Evolutionary conservation across 1,284 basidiomycete genomes (phyloP).

Genomic region (Ceratobasidium sp.): DNA sequence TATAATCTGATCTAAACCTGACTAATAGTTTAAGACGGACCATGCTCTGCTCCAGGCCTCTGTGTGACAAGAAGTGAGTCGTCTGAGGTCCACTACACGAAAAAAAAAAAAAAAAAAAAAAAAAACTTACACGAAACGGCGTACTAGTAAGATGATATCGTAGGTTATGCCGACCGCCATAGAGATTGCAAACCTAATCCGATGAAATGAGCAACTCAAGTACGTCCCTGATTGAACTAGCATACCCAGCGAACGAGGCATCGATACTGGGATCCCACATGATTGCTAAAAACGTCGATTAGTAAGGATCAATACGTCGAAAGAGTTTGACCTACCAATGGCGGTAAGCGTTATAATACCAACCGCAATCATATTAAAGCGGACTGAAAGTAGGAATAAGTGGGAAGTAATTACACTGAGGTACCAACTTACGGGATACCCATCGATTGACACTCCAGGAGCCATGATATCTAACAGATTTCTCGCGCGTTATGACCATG

Average conservation of each 20-base stretch:
- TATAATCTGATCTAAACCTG: no score
- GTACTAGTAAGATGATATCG: conserved; percentile 71
- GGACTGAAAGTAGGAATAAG: conserved; percentile 64
- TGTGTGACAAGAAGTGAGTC: not conserved
- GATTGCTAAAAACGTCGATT: conserved; percentile 51
- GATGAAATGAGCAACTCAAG: not conserved
- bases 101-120: not conserved
- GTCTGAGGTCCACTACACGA: not conserved
- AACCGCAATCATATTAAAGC: conserved; percentile 87
- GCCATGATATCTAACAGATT: conserved; percentile 77
- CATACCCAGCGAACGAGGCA: conserved; percentile 78
- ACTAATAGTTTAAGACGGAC: conserved; percentile 60
- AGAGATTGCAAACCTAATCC: conserved; percentile 74
- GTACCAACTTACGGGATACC: conserved; percentile 58
- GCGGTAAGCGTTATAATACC: conserved; percentile 80
- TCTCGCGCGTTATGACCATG: no score
- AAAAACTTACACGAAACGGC: conserved; percentile 51
- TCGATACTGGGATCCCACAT: conserved; percentile 78
- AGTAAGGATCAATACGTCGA: no score
- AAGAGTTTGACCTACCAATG: conserved; percentile 60
- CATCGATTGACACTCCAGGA: conserved; percentile 80
- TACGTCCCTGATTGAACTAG: not conserved
- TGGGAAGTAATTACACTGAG: conserved; percentile 50
- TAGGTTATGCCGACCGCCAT: conserved; percentile 82
- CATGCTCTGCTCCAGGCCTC: conserved; percentile 90